Evolutionary conservation across 257 asterid genomes (phyloP).

Genomic region (Gynochthodes officinalis): DNA sequence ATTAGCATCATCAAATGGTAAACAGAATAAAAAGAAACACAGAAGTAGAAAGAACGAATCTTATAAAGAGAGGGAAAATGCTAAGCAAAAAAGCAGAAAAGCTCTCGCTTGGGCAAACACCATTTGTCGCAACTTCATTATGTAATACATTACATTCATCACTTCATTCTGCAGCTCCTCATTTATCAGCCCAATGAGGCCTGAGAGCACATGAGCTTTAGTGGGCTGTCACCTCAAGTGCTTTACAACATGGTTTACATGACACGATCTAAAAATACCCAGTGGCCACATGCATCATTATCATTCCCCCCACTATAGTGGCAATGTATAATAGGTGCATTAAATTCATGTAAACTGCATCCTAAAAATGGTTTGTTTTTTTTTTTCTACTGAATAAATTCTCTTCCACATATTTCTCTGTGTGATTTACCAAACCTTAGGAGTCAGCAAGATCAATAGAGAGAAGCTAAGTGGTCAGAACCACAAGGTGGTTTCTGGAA

Average conservation of each 20-base stretch:
- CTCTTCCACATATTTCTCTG: not conserved
- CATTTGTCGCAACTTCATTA: too few species aligned
- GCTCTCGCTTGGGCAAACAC: too few species aligned
- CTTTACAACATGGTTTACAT: not conserved
- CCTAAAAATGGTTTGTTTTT: not conserved
- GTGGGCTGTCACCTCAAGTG: too few species aligned
- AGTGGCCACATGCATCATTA: not conserved
- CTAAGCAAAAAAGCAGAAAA: not conserved
- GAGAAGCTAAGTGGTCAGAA: not conserved
- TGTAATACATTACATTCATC: too few species aligned
- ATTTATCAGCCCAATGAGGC: too few species aligned
- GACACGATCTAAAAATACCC: not conserved
- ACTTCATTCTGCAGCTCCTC: too few species aligned
- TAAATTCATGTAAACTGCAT: not conserved
- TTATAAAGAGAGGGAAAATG: not conserved
- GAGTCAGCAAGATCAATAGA: not conserved
- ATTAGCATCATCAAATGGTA: slow-evolving; percentile 7
- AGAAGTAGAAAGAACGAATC: not conserved
- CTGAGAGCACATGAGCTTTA: too few species aligned
- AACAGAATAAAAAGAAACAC: not conserved
- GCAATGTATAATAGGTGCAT: not conserved
- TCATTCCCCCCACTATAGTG: not conserved
- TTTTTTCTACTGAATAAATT: not conserved
- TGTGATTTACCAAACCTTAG: not conserved
- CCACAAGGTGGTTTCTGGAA: not conserved